Evolutionary conservation across 352 stramenopile species (phyloP), one percentile per base, ranked within the genome.

Genomic region (Phytophthora ohioensis): DNA sequence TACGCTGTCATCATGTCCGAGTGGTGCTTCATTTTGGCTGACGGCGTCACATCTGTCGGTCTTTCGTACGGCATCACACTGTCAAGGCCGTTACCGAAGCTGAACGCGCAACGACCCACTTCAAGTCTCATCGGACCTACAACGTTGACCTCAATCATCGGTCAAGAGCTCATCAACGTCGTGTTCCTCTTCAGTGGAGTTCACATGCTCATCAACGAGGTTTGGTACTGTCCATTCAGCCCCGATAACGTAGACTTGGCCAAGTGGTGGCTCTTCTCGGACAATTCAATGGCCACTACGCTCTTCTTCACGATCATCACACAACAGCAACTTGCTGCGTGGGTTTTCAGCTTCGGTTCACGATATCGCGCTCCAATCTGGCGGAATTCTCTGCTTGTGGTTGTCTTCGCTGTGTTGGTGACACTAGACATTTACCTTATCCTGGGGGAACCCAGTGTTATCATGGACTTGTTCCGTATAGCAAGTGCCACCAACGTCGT

Each of bases 21-120:
- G 64, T 94, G 80, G 79, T 79, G 69, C 51, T 97, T 86, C 79
- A 84, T 94, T 17, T 81, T 89, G 39, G 71, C 61, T 38, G 87
- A 94, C 68, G 89, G 85, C 0, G 67, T 95, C 42, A 85, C 79
- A 27, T 63, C 91, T 5, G 80, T 95, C 7, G 78, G 80, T 0
- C 65, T 92, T 38, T 92, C 87, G 35, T 96, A 91, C 63, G 21
- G 1, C 21, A 27, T 27, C 21, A 27, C 21, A 27, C 21, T 27
- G 21, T 27, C 21, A 27, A 27, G 81, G 56, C 88, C 91, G 3
- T 53, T 80, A 7, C 17, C 53, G 1, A 69, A 80, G 32, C 51
- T 80, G 9, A 65, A 63, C 39, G 38, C 42, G n/a, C 45, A 21
- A 15, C 64, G 69, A 1, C 69, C 69, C 10, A 92, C 85, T 10